Conservation (phyloP, 495 filamentous ascomycete genomes). For the Ramalina intermedia region DNA sequence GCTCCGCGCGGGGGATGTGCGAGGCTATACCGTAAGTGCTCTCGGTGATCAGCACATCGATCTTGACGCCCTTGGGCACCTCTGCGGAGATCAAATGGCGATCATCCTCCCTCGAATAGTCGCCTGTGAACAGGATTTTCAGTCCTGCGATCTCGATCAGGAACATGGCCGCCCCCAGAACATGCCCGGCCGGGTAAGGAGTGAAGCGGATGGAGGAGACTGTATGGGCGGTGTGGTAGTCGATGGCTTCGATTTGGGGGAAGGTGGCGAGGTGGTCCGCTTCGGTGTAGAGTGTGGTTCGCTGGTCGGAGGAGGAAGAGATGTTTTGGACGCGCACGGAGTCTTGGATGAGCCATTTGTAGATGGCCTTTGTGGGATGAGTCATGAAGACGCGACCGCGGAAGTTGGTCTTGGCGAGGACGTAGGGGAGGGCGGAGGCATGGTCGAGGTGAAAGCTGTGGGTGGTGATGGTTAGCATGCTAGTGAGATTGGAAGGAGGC, state of each 20-base stretch:
- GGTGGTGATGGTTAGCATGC: slow-evolving; percentile 3
- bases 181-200: slow-evolving; percentile 90
- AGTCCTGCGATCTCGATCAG: slow-evolving; percentile 89
- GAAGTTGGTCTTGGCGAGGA: slow-evolving; percentile 95
- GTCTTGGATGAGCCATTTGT: slow-evolving; percentile 98
- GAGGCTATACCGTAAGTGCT: slow-evolving; percentile 90
- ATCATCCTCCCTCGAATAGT: slow-evolving; percentile 90
- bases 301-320: slow-evolving; percentile 55
- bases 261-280: slow-evolving; percentile 88
- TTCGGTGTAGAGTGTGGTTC: slow-evolving; percentile 77
- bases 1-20: slow-evolving; percentile 74
- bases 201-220: slow-evolving; percentile 94
- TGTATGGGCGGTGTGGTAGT: slow-evolving; percentile 94
- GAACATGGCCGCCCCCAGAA: slow-evolving; percentile 97
- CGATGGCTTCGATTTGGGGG: slow-evolving; percentile 86
- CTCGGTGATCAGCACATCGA: slow-evolving; percentile 94
- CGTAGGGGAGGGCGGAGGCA: slow-evolving; percentile 89
- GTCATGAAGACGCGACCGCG: slow-evolving; percentile 96
- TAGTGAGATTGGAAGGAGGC: neutral
- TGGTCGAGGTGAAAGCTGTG: slow-evolving; percentile 92
- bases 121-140: slow-evolving; percentile 92
- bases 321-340: slow-evolving; percentile 81
- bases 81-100: slow-evolving; percentile 85
- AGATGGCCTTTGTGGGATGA: slow-evolving; percentile 96
- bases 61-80: slow-evolving; percentile 68